Evolutionary conservation across 2,329 filamentous ascomycete species (phyloP).

Genomic region (Nemania bipapillata): DNA sequence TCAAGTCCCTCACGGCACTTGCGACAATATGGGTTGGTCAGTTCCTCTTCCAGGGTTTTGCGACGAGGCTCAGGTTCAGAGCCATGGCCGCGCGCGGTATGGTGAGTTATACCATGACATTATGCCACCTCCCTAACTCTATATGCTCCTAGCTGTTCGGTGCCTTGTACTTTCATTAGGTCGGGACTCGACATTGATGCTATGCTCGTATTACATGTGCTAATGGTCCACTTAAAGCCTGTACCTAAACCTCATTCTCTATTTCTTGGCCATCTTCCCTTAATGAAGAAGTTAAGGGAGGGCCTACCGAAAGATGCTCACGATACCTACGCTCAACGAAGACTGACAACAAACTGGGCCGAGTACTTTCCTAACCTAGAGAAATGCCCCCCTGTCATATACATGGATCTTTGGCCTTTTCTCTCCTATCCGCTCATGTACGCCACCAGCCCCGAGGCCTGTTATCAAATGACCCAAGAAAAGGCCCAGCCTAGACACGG

Average conservation of each 20-base stretch:
- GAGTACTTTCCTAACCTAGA: constrained; percentile 15
- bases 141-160: too few species aligned
- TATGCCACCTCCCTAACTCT: too few species aligned
- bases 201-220: too few species aligned
- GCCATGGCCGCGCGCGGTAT: too few species aligned
- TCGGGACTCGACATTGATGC: too few species aligned
- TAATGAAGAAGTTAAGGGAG: constrained; percentile 11
- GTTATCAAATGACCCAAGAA: constrained; percentile 24
- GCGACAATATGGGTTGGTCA: too few species aligned
- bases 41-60: too few species aligned
- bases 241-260: constrained; percentile 22
- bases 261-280: constrained; percentile 18
- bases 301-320: constrained; percentile 25
- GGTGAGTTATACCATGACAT: too few species aligned
- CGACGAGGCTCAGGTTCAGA: too few species aligned
- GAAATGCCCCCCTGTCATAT: constrained; percentile 20
- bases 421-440: constrained; percentile 9
- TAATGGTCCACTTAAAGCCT: too few species aligned
- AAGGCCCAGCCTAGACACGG: constrained; percentile 12
- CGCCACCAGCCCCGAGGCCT: constrained; percentile 12
- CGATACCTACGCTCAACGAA: constrained; percentile 1
- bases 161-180: too few species aligned
- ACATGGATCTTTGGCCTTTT: constrained; percentile 30
- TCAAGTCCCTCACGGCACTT: too few species aligned
- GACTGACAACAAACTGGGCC: not conserved